phyloP scores from a whole-genome alignment of 306 rosid species.

The Sicyos baderoa region DNA sequence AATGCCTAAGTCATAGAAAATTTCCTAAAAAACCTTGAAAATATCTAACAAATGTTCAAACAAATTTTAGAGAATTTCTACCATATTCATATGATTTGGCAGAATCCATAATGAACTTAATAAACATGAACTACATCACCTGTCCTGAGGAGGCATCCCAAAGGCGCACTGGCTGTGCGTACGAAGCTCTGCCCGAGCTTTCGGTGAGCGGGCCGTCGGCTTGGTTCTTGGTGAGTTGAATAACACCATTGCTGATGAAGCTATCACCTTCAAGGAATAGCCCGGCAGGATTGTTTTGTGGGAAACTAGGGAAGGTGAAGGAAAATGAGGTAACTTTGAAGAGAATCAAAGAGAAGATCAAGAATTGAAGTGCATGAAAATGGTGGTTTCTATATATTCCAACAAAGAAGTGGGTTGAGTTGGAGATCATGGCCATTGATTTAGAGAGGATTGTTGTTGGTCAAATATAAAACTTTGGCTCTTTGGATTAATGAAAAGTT shows the following conservation, averaged over 20 bases:
- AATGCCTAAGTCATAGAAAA: no score
- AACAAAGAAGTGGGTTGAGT: background rate
- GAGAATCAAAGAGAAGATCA: background rate
- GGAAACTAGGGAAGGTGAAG: conserved; percentile 43
- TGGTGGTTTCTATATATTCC: background rate
- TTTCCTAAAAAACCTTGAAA: no score
- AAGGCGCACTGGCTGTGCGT: conserved; percentile 34
- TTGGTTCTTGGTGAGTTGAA: conserved; percentile 54
- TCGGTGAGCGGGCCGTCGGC: conserved; percentile 28
- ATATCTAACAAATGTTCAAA: no score
- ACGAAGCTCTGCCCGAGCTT: conserved; percentile 59
- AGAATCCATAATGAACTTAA: background rate
- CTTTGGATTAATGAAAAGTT: no score
- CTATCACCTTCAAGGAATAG: conserved; percentile 44
- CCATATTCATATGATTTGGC: background rate
- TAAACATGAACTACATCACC: background rate
- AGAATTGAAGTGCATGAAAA: background rate
- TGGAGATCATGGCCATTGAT: conserved; percentile 8
- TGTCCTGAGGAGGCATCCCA: conserved; percentile 40
- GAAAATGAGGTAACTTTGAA: conserved; percentile 25
- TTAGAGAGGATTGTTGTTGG: no score
- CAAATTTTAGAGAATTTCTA: no score
- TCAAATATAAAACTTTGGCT: no score
- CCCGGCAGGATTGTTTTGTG: conserved; percentile 21
- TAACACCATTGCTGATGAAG: conserved; percentile 31